Percentiles rank a stretch among this genome's conserved stretches.
These are phyloP conservation scores for Phaeodactylum tricornutum DNA, from an alignment of 108 stramenopile genomes.

Conservation along the genomic window DNA sequence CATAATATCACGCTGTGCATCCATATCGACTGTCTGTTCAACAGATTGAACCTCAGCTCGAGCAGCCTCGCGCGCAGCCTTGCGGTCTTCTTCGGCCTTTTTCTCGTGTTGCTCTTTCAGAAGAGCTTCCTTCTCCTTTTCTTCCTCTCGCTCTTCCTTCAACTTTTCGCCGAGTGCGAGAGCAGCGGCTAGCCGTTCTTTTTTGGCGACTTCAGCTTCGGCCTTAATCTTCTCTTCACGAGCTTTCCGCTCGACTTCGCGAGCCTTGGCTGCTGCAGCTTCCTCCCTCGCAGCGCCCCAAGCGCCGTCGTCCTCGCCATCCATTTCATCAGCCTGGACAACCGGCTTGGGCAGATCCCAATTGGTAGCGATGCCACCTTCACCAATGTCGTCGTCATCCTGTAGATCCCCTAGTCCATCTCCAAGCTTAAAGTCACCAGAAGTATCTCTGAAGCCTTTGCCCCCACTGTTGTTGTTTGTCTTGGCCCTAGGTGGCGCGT, in stretches of 20 bases:
- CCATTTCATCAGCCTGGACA: slow-evolving; percentile 21
- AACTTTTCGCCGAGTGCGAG: slow-evolving; percentile 67
- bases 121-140: slow-evolving; percentile 62
- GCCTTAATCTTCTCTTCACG: slow-evolving; percentile 72
- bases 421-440: slow-evolving; percentile 22
- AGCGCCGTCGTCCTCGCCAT: slow-evolving; percentile 58
- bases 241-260: slow-evolving; percentile 71
- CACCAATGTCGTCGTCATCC: slow-evolving; percentile 60
- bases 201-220: slow-evolving; percentile 61
- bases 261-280: slow-evolving; percentile 57
- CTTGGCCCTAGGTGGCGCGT: slow-evolving; percentile 5
- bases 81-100: slow-evolving; percentile 52
- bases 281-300: slow-evolving; percentile 75
- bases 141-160: slow-evolving; percentile 55
- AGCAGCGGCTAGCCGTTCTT: slow-evolving; percentile 66
- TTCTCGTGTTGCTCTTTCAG: slow-evolving; percentile 53
- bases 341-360: slow-evolving; percentile 56
- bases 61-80: slow-evolving; percentile 63
- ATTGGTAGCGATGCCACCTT: slow-evolving; percentile 39
- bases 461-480: slow-evolving; percentile 5
- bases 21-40: slow-evolving; percentile 79
- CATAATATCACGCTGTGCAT: slow-evolving; percentile 78
- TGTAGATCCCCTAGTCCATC: slow-evolving; percentile 33
- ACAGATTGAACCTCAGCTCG: slow-evolving; percentile 55
- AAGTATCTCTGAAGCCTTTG: slow-evolving; percentile 1